Evolutionary conservation across 345 rosid genomes (phyloP), one percentile per base, ranked within the genome.

Genomic region (Cardamine resedifolia): DNA sequence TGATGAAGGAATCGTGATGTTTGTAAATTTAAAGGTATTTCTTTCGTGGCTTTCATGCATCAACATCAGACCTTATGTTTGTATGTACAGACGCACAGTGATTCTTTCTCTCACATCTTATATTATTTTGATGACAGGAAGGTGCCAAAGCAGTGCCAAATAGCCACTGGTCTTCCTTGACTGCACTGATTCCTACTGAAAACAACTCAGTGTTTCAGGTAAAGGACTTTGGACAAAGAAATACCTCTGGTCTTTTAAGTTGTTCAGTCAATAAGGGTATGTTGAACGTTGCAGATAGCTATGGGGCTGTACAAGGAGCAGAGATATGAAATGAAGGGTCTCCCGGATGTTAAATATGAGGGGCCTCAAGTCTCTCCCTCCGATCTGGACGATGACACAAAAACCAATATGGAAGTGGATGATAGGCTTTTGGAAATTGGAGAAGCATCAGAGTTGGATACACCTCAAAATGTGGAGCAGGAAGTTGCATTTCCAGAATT

Each of bases 171-270:
- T 41, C 33, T 43, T 38, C 28, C 15, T 43, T 81, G 75, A 72
- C 59, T 53, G 74, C 85, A 20, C 79, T 80, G 50, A 61, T 84
- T 38, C 91, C 93, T 67, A 71, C 75, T 9, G 34, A 80, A 24
- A 81, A 84, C 66, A 84, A 73, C 71, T 72, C 82, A 39, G 75
- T 84, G 53, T 83, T 81, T 77, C 80, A 87, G 96, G 7, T 39
- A 39, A 39, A 39, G 44, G 1, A 38, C 44, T 39, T 39, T 14
- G n/a, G 44, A 39, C 44, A 39, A 39, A 39, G 44, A 12, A 39
- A 39, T 39, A 39, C 2, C 15, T 39, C 44, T 39, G 44, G 44
- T 39, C 23, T 45, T 15, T 45, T 39, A 45, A 3, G 12, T 18
- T 18, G 10, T 19, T 45, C 51, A 45, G 51, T 45, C 49, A 58